phyloP scores from a whole-genome alignment of 2,329 filamentous ascomycete species.

The Exserohilum turcica region DNA sequence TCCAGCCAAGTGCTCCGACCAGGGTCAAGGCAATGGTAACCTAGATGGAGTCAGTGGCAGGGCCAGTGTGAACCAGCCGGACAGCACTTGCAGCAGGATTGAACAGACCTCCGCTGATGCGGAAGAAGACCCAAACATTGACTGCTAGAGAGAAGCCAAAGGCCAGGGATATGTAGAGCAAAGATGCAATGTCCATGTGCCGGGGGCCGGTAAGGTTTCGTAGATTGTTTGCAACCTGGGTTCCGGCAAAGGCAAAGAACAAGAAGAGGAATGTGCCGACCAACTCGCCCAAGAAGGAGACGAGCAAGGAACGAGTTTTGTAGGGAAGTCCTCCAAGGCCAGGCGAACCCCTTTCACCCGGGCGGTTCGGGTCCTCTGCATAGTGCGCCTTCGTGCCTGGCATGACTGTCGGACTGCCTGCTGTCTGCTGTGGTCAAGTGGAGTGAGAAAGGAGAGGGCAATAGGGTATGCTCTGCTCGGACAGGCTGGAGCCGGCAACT shows the following conservation, averaged over 20 bases:
- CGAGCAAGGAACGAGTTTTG: constrained; percentile 49
- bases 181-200: constrained; percentile 28
- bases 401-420: constrained; percentile 45
- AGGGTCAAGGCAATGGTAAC: constrained; percentile 56
- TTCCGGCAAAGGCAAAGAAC: constrained; percentile 49
- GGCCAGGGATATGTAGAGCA: constrained; percentile 45
- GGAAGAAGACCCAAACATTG: constrained; percentile 50
- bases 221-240: constrained; percentile 46
- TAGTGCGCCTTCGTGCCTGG: constrained; percentile 47
- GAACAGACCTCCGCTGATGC: constrained; percentile 48
- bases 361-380: constrained; percentile 38
- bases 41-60: constrained; percentile 29
- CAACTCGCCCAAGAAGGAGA: constrained; percentile 53
- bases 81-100: constrained; percentile 46
- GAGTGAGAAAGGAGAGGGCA: constrained; percentile 44
- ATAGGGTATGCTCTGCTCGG: background rate
- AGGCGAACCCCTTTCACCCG: constrained; percentile 47
- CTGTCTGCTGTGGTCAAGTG: constrained; percentile 34
- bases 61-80: accelerated
- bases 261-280: constrained; percentile 49
- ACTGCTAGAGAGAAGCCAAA: constrained; percentile 48
- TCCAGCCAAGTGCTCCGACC: constrained; percentile 55
- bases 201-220: constrained; percentile 34
- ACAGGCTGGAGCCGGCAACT: constrained; percentile 1
- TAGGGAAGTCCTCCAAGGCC: constrained; percentile 53